Conservation (phyloP, 441 rosid species). For the Populus hybrid region DNA sequence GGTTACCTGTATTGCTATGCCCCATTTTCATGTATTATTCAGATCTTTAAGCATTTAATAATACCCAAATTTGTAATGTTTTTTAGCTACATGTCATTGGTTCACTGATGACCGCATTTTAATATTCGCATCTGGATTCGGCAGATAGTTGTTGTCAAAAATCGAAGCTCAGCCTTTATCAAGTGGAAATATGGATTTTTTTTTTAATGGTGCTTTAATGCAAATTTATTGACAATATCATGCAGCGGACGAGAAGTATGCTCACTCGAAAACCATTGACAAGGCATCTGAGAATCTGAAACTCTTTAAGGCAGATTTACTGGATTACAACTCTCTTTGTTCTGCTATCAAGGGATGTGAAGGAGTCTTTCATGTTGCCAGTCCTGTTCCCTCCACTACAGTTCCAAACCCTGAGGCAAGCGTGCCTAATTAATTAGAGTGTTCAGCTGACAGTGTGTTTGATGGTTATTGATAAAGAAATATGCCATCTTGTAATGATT, state of each 20-base stretch:
- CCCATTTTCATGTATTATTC: background rate
- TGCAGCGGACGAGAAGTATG: conserved; percentile 56
- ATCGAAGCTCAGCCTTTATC: no score
- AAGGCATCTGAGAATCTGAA: conserved; percentile 54
- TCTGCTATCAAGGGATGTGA: conserved; percentile 53
- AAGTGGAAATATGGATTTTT: background rate
- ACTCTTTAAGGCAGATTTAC: conserved; percentile 64
- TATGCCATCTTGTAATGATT: background rate
- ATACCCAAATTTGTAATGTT: no score
- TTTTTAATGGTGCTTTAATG: background rate
- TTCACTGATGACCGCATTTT: background rate
- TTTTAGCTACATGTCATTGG: background rate
- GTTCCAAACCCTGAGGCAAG: conserved; percentile 63
- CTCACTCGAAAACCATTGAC: conserved; percentile 54
- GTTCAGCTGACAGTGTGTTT: background rate
- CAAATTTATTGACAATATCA: background rate
- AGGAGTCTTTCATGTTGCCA: conserved; percentile 73
- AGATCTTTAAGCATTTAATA: no score
- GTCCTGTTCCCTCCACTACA: conserved; percentile 50
- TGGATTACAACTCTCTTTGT: conserved; percentile 44
- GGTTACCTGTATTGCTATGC: background rate
- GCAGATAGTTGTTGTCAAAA: no score
- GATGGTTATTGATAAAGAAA: conserved; percentile 7
- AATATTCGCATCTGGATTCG: no score
- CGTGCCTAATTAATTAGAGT: conserved; percentile 1